phyloP scores from a whole-genome alignment of 2,329 filamentous ascomycete genomes.

The Pseudocercospora musae region DNA sequence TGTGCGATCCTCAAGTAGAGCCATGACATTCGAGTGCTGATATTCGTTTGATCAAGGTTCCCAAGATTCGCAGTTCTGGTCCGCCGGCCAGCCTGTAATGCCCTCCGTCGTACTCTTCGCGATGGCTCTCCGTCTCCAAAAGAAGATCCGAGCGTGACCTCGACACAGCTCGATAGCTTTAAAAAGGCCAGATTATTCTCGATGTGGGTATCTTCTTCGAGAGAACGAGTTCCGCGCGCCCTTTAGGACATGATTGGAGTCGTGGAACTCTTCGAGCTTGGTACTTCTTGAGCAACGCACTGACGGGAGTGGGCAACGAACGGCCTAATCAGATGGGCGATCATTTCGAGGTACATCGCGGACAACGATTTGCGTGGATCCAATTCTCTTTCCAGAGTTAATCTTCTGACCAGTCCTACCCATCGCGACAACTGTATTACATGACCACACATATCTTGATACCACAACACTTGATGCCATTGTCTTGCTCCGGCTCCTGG shows the following conservation, averaged over 20 bases:
- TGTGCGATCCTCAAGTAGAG: not conserved
- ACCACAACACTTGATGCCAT: constrained; percentile 34
- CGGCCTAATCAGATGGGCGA: not conserved
- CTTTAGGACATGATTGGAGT: not conserved
- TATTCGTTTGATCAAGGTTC: not conserved
- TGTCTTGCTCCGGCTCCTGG: constrained; percentile 27
- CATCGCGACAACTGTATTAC: constrained; percentile 17
- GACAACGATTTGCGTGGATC: not conserved
- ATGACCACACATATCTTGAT: constrained; percentile 36
- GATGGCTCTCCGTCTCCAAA: not conserved
- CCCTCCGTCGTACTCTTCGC: not conserved
- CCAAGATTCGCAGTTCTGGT: not conserved
- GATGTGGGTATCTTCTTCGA: not conserved
- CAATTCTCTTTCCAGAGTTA: not conserved
- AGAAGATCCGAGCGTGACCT: not conserved
- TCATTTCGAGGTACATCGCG: no score
- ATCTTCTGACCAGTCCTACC: not conserved
- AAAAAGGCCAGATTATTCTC: not conserved
- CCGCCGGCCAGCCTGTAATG: not conserved
- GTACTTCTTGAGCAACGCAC: no score
- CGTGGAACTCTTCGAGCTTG: no score
- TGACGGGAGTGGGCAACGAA: no score
- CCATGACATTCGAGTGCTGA: not conserved
- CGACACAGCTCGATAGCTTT: not conserved
- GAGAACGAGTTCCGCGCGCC: not conserved